These are phyloP conservation scores for Termitomyces sp. DNA, from an alignment of 768 basidiomycete genomes.

Conservation along the genomic window DNA sequence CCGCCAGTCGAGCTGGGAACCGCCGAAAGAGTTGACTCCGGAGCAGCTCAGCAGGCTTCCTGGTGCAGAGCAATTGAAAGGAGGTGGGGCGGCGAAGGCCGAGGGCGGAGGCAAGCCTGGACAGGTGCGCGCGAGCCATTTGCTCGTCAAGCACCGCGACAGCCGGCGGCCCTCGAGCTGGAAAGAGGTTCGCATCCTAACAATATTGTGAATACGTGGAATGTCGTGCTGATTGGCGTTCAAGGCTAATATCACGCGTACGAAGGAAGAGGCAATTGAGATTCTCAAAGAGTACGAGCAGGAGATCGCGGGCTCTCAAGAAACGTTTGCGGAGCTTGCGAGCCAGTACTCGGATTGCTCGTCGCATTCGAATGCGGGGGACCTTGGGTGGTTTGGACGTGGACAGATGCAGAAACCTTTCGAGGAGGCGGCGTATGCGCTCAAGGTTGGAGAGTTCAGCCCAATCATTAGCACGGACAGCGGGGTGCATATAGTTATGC, in stretches of 20 bases:
- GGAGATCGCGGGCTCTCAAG: constrained; percentile 51
- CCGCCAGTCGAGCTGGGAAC: constrained; percentile 75
- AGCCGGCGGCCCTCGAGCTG: constrained; percentile 79
- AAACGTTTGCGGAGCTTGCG: constrained; percentile 79
- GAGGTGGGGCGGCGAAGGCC: background rate
- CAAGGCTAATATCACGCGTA: constrained; percentile 74
- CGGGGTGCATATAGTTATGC: constrained; percentile 90
- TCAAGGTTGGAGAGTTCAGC: constrained; percentile 75
- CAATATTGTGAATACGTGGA: background rate
- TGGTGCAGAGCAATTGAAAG: constrained; percentile 52
- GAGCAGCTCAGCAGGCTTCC: constrained; percentile 62
- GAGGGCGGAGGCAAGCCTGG: constrained; percentile 25
- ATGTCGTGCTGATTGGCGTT: background rate
- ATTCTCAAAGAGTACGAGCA: constrained; percentile 64
- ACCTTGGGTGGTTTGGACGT: constrained; percentile 81
- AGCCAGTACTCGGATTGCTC: constrained; percentile 82
- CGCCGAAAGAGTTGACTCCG: constrained; percentile 56
- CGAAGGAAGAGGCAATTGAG: constrained; percentile 86
- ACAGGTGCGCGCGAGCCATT: constrained; percentile 90
- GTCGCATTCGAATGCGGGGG: constrained; percentile 77
- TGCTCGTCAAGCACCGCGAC: constrained; percentile 86
- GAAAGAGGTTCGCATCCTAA: constrained; percentile 60
- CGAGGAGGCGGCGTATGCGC: constrained; percentile 79
- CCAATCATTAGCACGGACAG: constrained; percentile 86
- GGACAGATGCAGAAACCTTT: constrained; percentile 98